Conservation (phyloP, 2,329 filamentous ascomycete species). For the Graphium sp. region DNA sequence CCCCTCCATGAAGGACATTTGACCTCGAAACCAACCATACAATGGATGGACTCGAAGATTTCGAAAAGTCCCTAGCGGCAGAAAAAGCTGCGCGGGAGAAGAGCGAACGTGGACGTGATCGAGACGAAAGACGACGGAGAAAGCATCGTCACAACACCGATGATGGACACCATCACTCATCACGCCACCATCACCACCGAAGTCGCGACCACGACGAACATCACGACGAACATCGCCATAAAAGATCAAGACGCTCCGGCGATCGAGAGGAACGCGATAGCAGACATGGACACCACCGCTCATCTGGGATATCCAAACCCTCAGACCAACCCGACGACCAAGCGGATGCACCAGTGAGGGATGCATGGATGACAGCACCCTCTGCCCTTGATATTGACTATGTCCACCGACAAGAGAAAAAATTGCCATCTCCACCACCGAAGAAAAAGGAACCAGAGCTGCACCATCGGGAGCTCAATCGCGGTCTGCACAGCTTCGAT, state of each 20-base stretch:
- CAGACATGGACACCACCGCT: conserved; percentile 1
- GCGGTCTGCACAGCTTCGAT: conserved; percentile 35
- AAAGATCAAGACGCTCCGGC: conserved; percentile 1
- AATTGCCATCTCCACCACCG: conserved; percentile 31
- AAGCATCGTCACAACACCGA: conserved; percentile 8
- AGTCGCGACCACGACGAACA: conserved; percentile 17
- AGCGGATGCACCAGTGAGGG: conserved; percentile 38
- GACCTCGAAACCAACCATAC: background rate
- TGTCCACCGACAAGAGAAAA: conserved; percentile 43
- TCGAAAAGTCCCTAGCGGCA: conserved; percentile 59
- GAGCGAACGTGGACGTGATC: conserved; percentile 1
- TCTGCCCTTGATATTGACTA: conserved; percentile 75
- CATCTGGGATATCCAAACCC: conserved; percentile 35
- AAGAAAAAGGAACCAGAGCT: conserved; percentile 51
- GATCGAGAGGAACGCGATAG: background rate
- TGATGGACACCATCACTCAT: conserved; percentile 19
- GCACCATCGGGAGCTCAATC: conserved; percentile 69
- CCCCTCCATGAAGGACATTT: conserved; percentile 1
- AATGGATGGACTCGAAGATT: conserved; percentile 49
- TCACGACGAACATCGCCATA: conserved; percentile 12
- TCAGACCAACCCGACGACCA: conserved; percentile 18
- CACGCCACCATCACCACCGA: conserved; percentile 26
- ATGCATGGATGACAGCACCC: conserved; percentile 90
- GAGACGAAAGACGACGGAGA: conserved; percentile 13
- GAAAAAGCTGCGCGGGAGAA: conserved; percentile 36